Evolutionary conservation across 768 basidiomycete genomes (phyloP), one percentile per base, ranked within the genome.

Genomic region (Candolleomyces eurysporus): DNA sequence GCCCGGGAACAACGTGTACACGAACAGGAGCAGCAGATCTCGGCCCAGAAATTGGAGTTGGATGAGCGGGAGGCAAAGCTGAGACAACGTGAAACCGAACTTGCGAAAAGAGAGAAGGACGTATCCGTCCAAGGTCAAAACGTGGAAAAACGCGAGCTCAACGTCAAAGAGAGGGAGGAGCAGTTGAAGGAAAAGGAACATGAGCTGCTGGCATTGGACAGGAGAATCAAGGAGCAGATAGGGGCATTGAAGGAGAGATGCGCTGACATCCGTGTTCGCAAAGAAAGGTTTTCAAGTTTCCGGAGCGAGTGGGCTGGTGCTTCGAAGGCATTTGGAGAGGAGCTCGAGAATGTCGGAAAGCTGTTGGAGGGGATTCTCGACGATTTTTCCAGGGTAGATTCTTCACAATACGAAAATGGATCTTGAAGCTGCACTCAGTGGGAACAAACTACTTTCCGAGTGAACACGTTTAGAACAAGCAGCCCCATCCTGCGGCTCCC

Each of bases 121-220:
- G n/a, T 42, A 6, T 19, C 19, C 36, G n/a, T 26, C 14, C 16
- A 56, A 19, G 36, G 39, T 17, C n/a, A 56, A 39, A 39, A 43
- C 39, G n/a, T 56, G 19, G 54, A 56, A 13, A 40, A 39, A 21
- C 16, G 54, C 16, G 54, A 56, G 40, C 39, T 21, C 14, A 43
- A 21, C 36, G 54, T 56, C 13, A 19, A 36, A 40, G 26, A 56
- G 16, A 56, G 31, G 17, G 39, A 56, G 22, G 40, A 56, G 40
- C 39, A 56, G 54, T n/a, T 56, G 39, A 56, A 39, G 40, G 39
- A 56, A 43, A 56, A 19, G 39, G 54, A 56, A 36, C 4, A 43
- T 1, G 54, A 43, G 5, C 17, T 56, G 5, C 26, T 40, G 40
- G 40, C 54, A 39, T 39, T 56, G 36, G 54, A 43, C 19, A 16